Evolutionary conservation across 1,284 basidiomycete species (phyloP).

Genomic region (Cutaneotrichosporon sp.): DNA sequence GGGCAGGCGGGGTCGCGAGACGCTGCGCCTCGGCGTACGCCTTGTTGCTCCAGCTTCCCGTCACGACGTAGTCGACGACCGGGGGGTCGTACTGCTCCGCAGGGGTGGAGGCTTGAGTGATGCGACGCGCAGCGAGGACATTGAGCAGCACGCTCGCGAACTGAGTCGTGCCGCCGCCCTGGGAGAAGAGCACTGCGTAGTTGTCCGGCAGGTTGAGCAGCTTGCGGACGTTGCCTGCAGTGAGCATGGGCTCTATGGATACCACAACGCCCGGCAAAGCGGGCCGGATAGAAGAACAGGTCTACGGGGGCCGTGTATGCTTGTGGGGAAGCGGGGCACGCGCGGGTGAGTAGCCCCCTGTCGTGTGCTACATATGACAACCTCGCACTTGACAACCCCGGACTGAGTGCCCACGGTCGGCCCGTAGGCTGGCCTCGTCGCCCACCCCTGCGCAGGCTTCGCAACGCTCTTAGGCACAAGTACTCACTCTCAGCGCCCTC

Average conservation of each 20-base stretch:
- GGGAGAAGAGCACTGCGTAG: slow-evolving; percentile 83
- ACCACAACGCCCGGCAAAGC: too few relatives aligned
- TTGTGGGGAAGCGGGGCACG: neutral
- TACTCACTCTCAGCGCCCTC: slow-evolving; percentile 57
- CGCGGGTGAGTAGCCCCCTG: too few relatives aligned
- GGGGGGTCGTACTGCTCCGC: slow-evolving; percentile 37
- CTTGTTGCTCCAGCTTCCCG: slow-evolving; percentile 85
- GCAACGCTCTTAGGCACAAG: neutral
- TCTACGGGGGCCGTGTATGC: too few relatives aligned
- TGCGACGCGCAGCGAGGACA: slow-evolving; percentile 57
- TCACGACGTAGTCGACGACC: slow-evolving; percentile 77
- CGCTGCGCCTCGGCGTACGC: slow-evolving; percentile 75
- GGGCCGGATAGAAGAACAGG: too few relatives aligned
- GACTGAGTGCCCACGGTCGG: neutral
- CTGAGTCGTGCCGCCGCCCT: slow-evolving; percentile 84
- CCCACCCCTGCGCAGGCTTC: too few relatives aligned
- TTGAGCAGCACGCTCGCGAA: slow-evolving; percentile 87
- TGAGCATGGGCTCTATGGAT: neutral
- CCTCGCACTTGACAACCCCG: too few relatives aligned
- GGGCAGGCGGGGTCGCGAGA: slow-evolving; percentile 51
- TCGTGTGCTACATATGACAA: too few relatives aligned
- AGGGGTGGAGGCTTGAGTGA: slow-evolving; percentile 56
- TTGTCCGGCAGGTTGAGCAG: slow-evolving; percentile 74
- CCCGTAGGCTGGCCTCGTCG: too few relatives aligned
- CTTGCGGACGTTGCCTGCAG: slow-evolving; percentile 57